These are phyloP conservation scores for Xylaria sp. DNA, from an alignment of 2,329 filamentous ascomycete species.

Conservation along the genomic window DNA sequence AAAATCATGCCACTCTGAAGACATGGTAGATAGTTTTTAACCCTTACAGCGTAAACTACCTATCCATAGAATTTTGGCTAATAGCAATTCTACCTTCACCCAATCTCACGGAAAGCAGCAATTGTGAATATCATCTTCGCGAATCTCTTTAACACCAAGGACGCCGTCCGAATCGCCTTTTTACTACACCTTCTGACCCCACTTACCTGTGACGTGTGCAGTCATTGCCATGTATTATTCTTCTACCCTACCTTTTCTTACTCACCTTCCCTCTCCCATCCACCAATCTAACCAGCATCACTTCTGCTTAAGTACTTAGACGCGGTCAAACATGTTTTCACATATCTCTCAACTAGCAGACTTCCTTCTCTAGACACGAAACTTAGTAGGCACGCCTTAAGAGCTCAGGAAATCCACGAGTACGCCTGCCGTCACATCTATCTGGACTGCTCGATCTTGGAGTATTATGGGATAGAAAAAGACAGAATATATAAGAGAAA, in stretches of 20 bases:
- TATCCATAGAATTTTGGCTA: neutral
- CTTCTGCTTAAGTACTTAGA: no score
- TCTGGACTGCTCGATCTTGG: slow-evolving; percentile 32
- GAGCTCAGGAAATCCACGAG: no score
- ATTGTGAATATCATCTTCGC: neutral
- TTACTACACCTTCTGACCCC: no score
- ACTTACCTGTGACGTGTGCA: no score
- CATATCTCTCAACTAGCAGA: no score
- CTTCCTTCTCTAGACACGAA: slow-evolving; percentile 37
- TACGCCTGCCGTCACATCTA: slow-evolving; percentile 38
- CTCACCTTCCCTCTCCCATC: no score
- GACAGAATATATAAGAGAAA: neutral
- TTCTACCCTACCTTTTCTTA: no score
- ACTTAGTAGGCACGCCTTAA: slow-evolving; percentile 35
- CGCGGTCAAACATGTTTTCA: no score
- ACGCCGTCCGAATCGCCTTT: no score
- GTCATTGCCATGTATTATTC: no score
- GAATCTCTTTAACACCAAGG: neutral
- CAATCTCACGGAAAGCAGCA: neutral
- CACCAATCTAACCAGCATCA: no score
- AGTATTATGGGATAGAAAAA: neutral
- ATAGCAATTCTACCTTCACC: neutral
- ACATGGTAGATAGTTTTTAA: neutral
- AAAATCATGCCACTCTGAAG: neutral
- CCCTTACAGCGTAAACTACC: neutral